Conservation (phyloP, 805 yeast species). For the Zygosaccharomyces lentus region DNA sequence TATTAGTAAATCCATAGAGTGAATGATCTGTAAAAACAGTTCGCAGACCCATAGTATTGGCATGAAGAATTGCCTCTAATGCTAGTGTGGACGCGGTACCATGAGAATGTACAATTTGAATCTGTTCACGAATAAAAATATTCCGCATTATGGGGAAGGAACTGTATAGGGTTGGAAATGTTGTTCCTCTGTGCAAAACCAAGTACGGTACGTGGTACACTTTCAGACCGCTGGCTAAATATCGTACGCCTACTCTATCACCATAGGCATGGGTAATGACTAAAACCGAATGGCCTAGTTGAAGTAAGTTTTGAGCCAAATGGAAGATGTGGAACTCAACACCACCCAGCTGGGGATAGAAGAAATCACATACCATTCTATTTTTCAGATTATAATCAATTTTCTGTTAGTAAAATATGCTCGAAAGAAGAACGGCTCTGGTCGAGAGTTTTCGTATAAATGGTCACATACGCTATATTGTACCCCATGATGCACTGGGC, state of each 20-base stretch:
- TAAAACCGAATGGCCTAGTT: conserved; percentile 78
- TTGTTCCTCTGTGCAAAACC: conserved; percentile 75
- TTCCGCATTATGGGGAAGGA: conserved; percentile 82
- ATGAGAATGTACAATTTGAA: conserved; percentile 92
- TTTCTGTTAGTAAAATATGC: neutral
- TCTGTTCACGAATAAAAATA: conserved; percentile 77
- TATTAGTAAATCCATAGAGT: conserved; percentile 85
- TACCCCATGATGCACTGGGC: conserved; percentile 22
- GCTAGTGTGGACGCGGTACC: conserved; percentile 84
- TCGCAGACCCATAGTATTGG: conserved; percentile 82
- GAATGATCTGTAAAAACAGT: conserved; percentile 97
- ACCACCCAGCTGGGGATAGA: conserved; percentile 98
- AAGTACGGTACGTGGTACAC: conserved; percentile 86
- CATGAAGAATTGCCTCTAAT: conserved; percentile 90
- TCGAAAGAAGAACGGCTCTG: neutral
- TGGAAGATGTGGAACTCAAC: conserved; percentile 95
- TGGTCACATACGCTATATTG: conserved; percentile 28
- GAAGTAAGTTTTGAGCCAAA: conserved; percentile 74
- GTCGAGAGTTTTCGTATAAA: neutral
- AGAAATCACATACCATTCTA: conserved; percentile 90
- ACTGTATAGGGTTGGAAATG: conserved; percentile 85
- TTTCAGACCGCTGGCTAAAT: conserved; percentile 82
- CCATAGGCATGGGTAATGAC: conserved; percentile 88
- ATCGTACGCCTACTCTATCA: conserved; percentile 74
- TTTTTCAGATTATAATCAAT: conserved; percentile 15